Conservation (phyloP, 1,284 basidiomycete genomes). For the Irpex sp. region DNA sequence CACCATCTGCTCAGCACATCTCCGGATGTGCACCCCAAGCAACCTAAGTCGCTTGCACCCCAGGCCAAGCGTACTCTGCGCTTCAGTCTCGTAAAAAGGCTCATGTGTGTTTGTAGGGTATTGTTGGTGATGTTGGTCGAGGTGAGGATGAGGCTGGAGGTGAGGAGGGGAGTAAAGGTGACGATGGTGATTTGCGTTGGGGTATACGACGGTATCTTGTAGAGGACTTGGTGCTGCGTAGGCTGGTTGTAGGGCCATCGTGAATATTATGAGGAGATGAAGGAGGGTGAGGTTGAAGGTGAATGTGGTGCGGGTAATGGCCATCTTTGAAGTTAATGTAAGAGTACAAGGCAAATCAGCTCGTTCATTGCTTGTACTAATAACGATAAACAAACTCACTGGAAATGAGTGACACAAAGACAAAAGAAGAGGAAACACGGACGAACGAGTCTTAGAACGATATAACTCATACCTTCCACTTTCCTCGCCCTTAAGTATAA, state of each 20-base stretch:
- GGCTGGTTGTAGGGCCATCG: not conserved
- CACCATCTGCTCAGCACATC: constrained; percentile 10
- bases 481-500: not conserved
- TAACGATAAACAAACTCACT: not conserved
- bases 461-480: not conserved
- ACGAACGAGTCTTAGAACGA: not conserved
- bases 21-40: constrained; percentile 2
- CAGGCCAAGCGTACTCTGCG: not conserved
- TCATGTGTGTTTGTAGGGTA: not conserved
- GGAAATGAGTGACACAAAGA: not conserved
- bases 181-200: not conserved
- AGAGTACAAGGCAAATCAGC: too few relatives aligned
- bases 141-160: too few relatives aligned
- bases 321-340: too few relatives aligned
- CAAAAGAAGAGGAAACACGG: not conserved
- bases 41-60: constrained; percentile 4
- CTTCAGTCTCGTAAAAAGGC: not conserved
- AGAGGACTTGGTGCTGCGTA: constrained; percentile 6
- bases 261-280: not conserved
- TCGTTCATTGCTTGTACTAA: too few relatives aligned
- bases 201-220: constrained; percentile 9
- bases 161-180: not conserved
- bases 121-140: too few relatives aligned
- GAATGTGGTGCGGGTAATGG: not conserved
- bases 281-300: not conserved